phyloP scores from a whole-genome alignment of 805 yeast genomes.

The Metschnikowia cerradonensis region DNA sequence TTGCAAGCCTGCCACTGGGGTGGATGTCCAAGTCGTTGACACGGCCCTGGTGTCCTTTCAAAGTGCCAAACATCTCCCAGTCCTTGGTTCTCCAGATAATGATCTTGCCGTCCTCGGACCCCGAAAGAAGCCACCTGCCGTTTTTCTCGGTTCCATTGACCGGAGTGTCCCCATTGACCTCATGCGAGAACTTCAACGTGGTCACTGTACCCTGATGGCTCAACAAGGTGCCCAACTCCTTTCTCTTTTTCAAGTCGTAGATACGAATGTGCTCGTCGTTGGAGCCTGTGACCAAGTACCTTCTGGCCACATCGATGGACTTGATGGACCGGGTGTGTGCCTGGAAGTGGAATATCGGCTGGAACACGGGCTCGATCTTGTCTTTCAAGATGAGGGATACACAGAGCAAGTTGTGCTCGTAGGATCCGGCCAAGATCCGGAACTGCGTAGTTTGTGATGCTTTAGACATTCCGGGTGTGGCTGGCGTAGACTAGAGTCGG shows the following conservation, averaged over 20 bases:
- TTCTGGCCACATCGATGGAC: constrained; percentile 72
- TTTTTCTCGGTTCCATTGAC: constrained; percentile 27
- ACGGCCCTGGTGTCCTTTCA: constrained; percentile 85
- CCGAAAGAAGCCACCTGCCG: constrained; percentile 90
- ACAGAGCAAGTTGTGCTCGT: constrained; percentile 89
- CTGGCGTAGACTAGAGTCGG: not conserved
- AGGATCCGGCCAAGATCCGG: constrained; percentile 88
- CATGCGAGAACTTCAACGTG: constrained; percentile 64
- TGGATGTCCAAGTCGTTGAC: constrained; percentile 85
- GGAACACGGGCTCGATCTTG: constrained; percentile 55
- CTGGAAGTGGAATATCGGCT: constrained; percentile 92
- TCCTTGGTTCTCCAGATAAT: constrained; percentile 94
- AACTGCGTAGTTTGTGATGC: constrained; percentile 37
- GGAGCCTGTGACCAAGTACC: constrained; percentile 89
- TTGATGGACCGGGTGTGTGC: constrained; percentile 90
- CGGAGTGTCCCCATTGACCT: constrained; percentile 18
- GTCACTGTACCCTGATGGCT: constrained; percentile 90
- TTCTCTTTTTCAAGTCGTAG: constrained; percentile 89
- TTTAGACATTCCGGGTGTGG: constrained; percentile 8
- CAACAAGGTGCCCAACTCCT: constrained; percentile 85
- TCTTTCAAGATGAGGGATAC: constrained; percentile 63
- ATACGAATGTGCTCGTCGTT: constrained; percentile 94
- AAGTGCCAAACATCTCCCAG: constrained; percentile 87
- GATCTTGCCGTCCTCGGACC: constrained; percentile 86
- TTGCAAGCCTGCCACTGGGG: constrained; percentile 84